Conservation (phyloP, 139 green algal species). For the Pseudopediastrum boryanum region DNA sequence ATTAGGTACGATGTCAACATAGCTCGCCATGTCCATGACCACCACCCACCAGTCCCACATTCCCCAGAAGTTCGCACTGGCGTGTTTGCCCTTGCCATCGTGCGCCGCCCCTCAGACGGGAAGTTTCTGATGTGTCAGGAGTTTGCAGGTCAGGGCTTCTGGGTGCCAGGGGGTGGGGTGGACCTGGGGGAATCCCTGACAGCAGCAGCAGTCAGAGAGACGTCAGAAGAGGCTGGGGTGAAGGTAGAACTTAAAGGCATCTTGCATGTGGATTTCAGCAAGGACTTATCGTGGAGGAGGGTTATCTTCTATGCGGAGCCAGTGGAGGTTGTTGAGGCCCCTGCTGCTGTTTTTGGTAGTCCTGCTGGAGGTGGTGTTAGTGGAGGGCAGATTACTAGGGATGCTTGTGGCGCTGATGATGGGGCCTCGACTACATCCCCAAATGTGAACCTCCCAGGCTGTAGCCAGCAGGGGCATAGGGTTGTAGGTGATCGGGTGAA, state of each 20-base stretch:
- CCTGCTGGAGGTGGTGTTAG: too few relatives aligned
- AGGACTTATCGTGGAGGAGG: conserved; percentile 24
- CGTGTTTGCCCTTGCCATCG: conserved; percentile 42
- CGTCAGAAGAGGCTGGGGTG: conserved; percentile 43
- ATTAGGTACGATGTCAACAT: conserved; percentile 18
- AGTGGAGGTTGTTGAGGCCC: not conserved
- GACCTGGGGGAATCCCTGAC: conserved; percentile 43
- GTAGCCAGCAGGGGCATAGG: too few relatives aligned
- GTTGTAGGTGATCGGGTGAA: too few relatives aligned
- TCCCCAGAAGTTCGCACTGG: conserved; percentile 34
- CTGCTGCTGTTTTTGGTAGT: too few relatives aligned
- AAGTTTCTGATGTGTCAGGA: conserved; percentile 50
- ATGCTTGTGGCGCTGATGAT: too few relatives aligned
- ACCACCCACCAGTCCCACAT: conserved; percentile 1
- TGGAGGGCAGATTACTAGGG: too few relatives aligned
- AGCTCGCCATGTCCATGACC: conserved; percentile 39
- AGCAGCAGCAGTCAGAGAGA: conserved; percentile 30
- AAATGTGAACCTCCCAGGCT: too few relatives aligned
- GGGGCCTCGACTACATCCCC: too few relatives aligned
- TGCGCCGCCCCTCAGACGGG: conserved; percentile 40
- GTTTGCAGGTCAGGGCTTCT: conserved; percentile 36
- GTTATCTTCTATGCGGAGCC: conserved; percentile 42
- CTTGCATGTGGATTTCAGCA: conserved; percentile 20
- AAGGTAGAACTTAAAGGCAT: conserved; percentile 39
- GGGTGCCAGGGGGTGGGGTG: conserved; percentile 50